Conservation (phyloP, 148 eudicot genomes). For the Vaccinium myrtillus region DNA sequence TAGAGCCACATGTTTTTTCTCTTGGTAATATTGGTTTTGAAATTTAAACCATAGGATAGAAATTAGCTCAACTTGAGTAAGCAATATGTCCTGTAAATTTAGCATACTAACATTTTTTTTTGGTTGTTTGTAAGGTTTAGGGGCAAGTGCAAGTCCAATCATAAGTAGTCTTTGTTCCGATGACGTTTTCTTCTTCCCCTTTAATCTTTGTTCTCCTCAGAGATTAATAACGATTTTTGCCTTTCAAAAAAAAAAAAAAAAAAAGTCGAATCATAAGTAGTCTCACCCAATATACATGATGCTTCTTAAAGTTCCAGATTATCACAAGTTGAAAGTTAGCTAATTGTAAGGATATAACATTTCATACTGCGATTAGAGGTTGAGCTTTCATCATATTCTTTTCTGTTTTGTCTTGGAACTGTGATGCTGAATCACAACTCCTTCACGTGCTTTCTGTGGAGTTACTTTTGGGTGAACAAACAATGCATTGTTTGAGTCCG, state of each 20-base stretch:
- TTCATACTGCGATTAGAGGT: no score
- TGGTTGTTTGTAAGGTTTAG: neutral
- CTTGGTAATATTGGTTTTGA: neutral
- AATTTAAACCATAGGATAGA: neutral
- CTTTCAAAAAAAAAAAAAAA: no score
- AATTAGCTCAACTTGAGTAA: neutral
- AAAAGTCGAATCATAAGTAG: no score
- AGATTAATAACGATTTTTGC: no score
- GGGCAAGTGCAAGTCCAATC: neutral
- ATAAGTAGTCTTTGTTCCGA: no score
- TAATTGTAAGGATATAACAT: no score
- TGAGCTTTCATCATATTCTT: neutral
- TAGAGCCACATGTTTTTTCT: neutral
- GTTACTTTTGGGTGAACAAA: neutral
- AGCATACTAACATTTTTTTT: neutral
- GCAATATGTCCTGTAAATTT: neutral
- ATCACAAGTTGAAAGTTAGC: no score
- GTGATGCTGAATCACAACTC: neutral
- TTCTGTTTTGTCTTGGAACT: constrained; percentile 1
- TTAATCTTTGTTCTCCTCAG: no score
- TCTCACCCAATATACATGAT: no score
- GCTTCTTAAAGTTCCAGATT: no score
- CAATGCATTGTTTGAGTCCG: neutral
- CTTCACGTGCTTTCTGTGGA: neutral
- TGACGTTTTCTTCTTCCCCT: no score